Evolutionary conservation across 1,284 basidiomycete species (phyloP).

Genomic region (Cutaneotrichosporon dermatis): DNA sequence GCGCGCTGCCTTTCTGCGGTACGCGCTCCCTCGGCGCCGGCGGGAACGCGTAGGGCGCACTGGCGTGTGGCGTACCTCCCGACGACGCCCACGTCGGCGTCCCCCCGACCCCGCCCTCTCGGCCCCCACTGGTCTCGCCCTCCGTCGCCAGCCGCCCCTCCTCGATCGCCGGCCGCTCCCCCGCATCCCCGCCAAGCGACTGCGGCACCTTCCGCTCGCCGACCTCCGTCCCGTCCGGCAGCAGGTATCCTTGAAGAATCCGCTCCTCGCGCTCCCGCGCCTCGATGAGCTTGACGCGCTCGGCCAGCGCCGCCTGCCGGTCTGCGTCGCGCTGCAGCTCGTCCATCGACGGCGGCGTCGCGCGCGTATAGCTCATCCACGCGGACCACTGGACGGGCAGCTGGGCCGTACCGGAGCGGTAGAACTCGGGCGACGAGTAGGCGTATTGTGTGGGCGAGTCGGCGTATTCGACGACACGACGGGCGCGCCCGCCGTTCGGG

Average conservation of each 20-base stretch:
- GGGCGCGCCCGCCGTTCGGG: constrained; percentile 25
- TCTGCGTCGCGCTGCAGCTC: constrained; percentile 34
- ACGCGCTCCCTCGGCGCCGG: constrained; percentile 1
- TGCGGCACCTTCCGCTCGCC: neutral
- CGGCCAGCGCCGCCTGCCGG: constrained; percentile 25
- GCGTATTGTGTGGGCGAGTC: constrained; percentile 17
- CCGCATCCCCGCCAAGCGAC: neutral
- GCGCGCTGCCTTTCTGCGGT: neutral
- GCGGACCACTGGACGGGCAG: constrained; percentile 39
- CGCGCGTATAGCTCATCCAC: constrained; percentile 37
- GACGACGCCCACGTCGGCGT: neutral
- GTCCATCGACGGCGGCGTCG: constrained; percentile 28
- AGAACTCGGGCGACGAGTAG: constrained; percentile 14
- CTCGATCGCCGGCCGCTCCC: neutral
- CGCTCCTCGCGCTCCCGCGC: constrained; percentile 37
- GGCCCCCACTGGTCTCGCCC: no score
- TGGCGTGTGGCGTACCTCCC: neutral
- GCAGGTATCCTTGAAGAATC: constrained; percentile 43
- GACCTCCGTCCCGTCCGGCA: constrained; percentile 24
- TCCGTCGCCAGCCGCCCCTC: neutral
- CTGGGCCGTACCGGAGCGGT: constrained; percentile 27
- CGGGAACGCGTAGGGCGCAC: neutral
- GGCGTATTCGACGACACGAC: constrained; percentile 32
- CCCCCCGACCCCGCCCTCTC: neutral
- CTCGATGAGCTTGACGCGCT: constrained; percentile 35